Evolutionary conservation across 805 yeast genomes (phyloP), one percentile per base, ranked within the genome.

Genomic region (Nakazawaea molendinolei): DNA sequence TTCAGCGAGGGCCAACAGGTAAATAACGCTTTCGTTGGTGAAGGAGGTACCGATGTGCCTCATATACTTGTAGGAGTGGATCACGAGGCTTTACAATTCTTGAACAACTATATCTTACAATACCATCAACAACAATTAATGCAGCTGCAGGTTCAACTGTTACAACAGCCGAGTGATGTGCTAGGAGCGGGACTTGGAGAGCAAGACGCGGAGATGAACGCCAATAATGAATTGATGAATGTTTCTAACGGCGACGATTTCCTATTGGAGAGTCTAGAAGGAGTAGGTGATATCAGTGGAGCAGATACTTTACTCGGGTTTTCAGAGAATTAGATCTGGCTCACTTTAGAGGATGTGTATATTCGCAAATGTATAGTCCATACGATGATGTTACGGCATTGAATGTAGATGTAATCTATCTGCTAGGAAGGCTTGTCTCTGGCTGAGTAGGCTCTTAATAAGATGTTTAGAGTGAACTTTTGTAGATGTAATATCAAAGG

Each of bases 1-100:
- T 84, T 84, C 46, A 77, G 86, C 40, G 92, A 83, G 48, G 89
- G 85, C 10, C 86, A 80, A 49, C 90, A 83, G 51, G 92, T 84
- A 5, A 75, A 74, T 37, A 70, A 68, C 40, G 90, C 92, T 0
- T 75, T 63, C 50, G 61, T 67, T 21, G 67, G 69, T 13, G 72
- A 68, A 21, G 76, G 76, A 3, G 84, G 85, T 2, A 64, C 75
- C 3, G 69, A 71, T 15, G 63, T 76, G 10, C 87, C 89, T 1
- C 92, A 83, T 55, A 73, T 79, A 2, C 56, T 82, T 26, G 77
- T 74, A 17, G 92, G 90, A 1, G 53, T 62, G 8, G 65, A 62
- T 17, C 41, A 50, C 15, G 58, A 52, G 14, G 53, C 47, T 36
- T 39, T 60, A 34, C 60, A 56, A 38, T 58, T 50, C 31, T 43